A percentile compares a stretch with the other conserved stretches of the same genome.
phyloP scores from a whole-genome alignment of 106 monocot genomes.

The Platanthera guangdongensis region DNA sequence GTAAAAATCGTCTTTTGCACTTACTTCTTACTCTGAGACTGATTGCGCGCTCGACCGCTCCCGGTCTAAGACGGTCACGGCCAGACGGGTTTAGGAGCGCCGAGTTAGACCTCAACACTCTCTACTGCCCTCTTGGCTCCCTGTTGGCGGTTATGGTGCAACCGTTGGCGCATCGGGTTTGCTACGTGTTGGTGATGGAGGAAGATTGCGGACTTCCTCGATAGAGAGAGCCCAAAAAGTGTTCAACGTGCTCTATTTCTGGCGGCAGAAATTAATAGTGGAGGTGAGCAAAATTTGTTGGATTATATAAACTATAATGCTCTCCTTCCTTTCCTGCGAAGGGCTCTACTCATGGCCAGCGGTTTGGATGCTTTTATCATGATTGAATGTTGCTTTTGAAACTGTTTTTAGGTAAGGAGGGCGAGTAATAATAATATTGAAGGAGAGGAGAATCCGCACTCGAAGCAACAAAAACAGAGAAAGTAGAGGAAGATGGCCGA shows the following conservation, averaged over 20 bases:
- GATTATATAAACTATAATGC: background rate
- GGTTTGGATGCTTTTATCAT: background rate
- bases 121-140: too few species aligned
- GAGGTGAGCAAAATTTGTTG: conserved; percentile 2
- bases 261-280: background rate
- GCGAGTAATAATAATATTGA: background rate
- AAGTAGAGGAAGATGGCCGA: background rate
- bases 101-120: too few species aligned
- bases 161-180: too few species aligned
- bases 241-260: background rate
- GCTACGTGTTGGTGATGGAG: too few species aligned
- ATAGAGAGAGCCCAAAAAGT: too few species aligned
- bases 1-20: too few species aligned
- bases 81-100: too few species aligned
- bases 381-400: background rate
- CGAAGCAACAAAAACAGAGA: background rate
- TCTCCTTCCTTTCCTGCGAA: background rate
- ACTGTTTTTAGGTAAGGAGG: background rate
- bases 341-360: background rate
- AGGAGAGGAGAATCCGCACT: background rate
- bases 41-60: too few species aligned
- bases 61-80: too few species aligned
- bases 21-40: too few species aligned
- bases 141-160: too few species aligned
- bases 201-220: too few species aligned